Evolutionary conservation across 2,329 filamentous ascomycete genomes (phyloP), one percentile per base, ranked within the genome.

Genomic region (Claviceps spartinae): DNA sequence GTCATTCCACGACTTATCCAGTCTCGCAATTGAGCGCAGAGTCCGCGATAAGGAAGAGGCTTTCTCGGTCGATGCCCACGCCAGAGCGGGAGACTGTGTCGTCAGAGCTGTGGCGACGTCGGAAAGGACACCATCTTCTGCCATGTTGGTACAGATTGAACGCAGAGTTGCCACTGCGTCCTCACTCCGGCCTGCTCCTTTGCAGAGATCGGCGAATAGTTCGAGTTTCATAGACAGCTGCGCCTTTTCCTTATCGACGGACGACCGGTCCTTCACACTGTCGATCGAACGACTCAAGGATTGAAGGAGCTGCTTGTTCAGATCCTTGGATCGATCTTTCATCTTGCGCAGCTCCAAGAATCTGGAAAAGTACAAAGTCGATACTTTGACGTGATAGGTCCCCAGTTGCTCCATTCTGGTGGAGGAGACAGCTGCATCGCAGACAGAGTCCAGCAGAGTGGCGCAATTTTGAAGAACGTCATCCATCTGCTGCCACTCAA

Each of bases 311-410:
- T 65, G 64, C 58, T 69, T 70, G 53, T 62, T 67, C 45, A 61
- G 52, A 20, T 67, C 62, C 49, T 67, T 68, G 11, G 63, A 60
- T 44, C 64, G 70, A 4, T 67, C 66, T 0, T 66, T 57, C 24
- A 69, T 65, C 48, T 76, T 77, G 14, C 72, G 67, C 54, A 79
- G 62, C 45, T 73, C 69, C 18, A 77, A 67, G 60, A 81, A 80
- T 47, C 78, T 72, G n/a, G 79, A 71, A 62, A 83, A 88, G 62
- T 87, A 87, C 3, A 86, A 72, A 58, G 85, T 83, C 0, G 85
- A 88, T 26, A 88, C 77, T 59, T 82, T 86, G 55, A 84, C 75
- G 52, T 78, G 72, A 57, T 81, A 79, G 2, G 69, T 70, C n/a
- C 57, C 60, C 13, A 69, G 58, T 49, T 68, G 63, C 30, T 68